Conservation (phyloP, 352 stramenopile genomes). For the Phytopythium sindhum region DNA sequence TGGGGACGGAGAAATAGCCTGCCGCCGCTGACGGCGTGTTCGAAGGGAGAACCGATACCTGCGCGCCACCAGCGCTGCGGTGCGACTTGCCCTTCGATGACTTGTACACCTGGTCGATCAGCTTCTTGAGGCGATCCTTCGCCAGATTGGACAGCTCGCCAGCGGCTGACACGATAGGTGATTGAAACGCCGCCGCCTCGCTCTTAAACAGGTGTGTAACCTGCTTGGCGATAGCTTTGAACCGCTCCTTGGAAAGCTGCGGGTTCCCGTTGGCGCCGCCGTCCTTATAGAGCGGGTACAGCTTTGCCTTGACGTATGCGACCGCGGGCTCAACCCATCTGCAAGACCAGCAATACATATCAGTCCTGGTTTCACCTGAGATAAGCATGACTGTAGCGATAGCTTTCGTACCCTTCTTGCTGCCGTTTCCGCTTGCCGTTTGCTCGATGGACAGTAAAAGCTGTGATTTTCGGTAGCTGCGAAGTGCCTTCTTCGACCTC, state of each 20-base stretch:
- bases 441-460: slow-evolving; percentile 36
- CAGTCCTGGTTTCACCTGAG: not conserved
- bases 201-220: slow-evolving; percentile 51
- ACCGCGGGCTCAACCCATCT: slow-evolving; percentile 54
- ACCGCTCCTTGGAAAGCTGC: slow-evolving; percentile 71
- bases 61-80: not conserved
- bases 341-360: not conserved
- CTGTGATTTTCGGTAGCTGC: slow-evolving; percentile 37
- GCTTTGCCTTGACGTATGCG: slow-evolving; percentile 76
- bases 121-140: slow-evolving; percentile 66
- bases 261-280: slow-evolving; percentile 21
- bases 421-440: slow-evolving; percentile 42
- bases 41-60: not conserved
- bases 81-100: slow-evolving; percentile 16
- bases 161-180: slow-evolving; percentile 31
- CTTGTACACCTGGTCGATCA: slow-evolving; percentile 73
- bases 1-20: not conserved
- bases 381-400: not conserved
- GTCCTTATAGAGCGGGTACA: slow-evolving; percentile 80
- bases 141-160: slow-evolving; percentile 49
- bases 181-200: slow-evolving; percentile 63
- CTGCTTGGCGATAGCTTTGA: slow-evolving; percentile 78
- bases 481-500: slow-evolving; percentile 4
- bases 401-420: slow-evolving; percentile 35
- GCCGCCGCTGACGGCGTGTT: not conserved